Percentiles rank a stretch among this genome's conserved stretches.
phyloP scores from a whole-genome alignment of 148 eudicot genomes.

The Cornus florida region DNA sequence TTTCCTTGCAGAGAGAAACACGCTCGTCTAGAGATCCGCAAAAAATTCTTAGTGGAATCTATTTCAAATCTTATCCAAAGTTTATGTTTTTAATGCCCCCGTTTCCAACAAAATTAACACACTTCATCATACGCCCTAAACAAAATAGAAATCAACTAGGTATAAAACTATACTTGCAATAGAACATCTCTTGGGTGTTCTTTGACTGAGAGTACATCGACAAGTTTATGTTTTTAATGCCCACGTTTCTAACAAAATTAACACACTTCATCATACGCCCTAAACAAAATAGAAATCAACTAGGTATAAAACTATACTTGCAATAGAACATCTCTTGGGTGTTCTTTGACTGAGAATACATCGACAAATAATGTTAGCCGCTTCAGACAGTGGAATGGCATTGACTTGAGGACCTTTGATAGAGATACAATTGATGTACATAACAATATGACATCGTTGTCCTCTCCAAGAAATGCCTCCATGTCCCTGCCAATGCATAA shows the following conservation, averaged over 20 bases:
- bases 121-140: not conserved
- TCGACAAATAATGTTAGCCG: slow-evolving; percentile 47
- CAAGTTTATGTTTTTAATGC: too few relatives aligned
- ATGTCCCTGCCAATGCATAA: slow-evolving; percentile 30
- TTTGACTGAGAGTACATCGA: slow-evolving; percentile 62
- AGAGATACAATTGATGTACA: slow-evolving; percentile 51
- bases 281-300: not conserved
- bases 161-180: slow-evolving; percentile 42
- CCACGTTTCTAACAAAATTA: not conserved
- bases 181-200: slow-evolving; percentile 58
- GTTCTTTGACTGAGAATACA: slow-evolving; percentile 61
- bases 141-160: not conserved
- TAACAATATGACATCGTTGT: slow-evolving; percentile 45
- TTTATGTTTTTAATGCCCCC: too few relatives aligned
- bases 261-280: not conserved
- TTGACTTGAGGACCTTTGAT: slow-evolving; percentile 40
- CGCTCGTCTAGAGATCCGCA: too few relatives aligned
- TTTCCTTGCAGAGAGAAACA: too few relatives aligned
- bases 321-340: slow-evolving; percentile 47
- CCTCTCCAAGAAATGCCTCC: slow-evolving; percentile 33
- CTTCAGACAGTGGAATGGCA: slow-evolving; percentile 36
- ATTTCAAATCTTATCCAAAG: too few relatives aligned
- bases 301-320: slow-evolving; percentile 24
- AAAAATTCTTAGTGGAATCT: too few relatives aligned
- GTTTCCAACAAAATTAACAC: not conserved